These are phyloP conservation scores for Trypanosoma platydactyli DNA, from an alignment of 208 protist species.

Conservation along the genomic window DNA sequence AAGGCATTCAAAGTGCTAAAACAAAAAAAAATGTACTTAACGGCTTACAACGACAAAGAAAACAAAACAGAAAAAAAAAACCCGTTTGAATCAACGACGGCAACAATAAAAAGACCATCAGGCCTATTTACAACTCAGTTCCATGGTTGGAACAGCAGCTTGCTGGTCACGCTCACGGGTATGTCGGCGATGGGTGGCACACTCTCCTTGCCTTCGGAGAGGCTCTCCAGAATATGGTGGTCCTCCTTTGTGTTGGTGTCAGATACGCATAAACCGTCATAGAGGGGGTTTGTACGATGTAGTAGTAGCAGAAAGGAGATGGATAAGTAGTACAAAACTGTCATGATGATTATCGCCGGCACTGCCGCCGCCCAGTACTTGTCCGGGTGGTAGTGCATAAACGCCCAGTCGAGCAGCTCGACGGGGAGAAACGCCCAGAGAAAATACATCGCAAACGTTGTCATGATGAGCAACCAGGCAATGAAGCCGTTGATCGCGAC, in stretches of 20 bases:
- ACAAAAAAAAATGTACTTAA: conserved; percentile 1
- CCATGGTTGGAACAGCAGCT: conserved; percentile 85
- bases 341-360: conserved; percentile 79
- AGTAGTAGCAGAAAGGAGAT: conserved; percentile 62
- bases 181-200: conserved; percentile 85
- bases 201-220: conserved; percentile 52
- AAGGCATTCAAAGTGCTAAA: not conserved
- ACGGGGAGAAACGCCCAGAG: conserved; percentile 76
- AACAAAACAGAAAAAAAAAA: not conserved
- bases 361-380: conserved; percentile 90
- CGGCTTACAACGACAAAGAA: not conserved
- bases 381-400: conserved; percentile 89
- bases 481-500: conserved; percentile 91
- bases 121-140: too few species aligned
- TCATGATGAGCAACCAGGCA: conserved; percentile 59
- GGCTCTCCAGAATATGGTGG: conserved; percentile 46
- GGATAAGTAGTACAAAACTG: conserved; percentile 71
- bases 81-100: not conserved
- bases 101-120: conserved; percentile 4
- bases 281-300: conserved; percentile 73
- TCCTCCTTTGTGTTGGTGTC: conserved; percentile 68
- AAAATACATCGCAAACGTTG: conserved; percentile 59
- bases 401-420: conserved; percentile 49
- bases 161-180: conserved; percentile 70
- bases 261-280: conserved; percentile 67